These are phyloP conservation scores for Trichosporon ovoides DNA, from an alignment of 1,284 basidiomycete genomes.

Conservation along the genomic window DNA sequence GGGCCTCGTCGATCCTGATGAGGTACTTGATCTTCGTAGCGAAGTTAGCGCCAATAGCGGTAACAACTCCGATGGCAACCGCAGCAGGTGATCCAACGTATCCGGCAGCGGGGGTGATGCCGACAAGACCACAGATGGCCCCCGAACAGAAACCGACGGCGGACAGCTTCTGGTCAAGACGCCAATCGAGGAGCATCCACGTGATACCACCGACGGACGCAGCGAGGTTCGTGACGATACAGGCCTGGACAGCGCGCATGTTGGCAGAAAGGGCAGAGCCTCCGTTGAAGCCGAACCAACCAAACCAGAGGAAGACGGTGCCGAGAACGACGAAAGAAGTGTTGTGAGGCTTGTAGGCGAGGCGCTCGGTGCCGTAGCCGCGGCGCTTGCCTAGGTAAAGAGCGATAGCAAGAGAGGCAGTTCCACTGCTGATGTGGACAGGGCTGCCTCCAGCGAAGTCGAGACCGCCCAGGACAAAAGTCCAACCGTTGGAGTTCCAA, in stretches of 20 bases:
- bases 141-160: constrained; percentile 95
- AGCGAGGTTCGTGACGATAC: constrained; percentile 87
- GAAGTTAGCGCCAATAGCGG: constrained; percentile 82
- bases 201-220: constrained; percentile 81
- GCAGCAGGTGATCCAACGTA: constrained; percentile 78
- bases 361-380: constrained; percentile 86
- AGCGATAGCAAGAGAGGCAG: constrained; percentile 84
- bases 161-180: constrained; percentile 87
- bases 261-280: constrained; percentile 65
- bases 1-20: constrained; percentile 62
- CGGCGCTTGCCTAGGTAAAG: constrained; percentile 82
- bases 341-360: constrained; percentile 78
- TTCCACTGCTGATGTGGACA: constrained; percentile 86
- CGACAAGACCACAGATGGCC: constrained; percentile 76
- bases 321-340: constrained; percentile 85
- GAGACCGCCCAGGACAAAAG: constrained; percentile 67
- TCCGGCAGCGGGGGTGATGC: constrained; percentile 84
- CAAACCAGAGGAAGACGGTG: constrained; percentile 93
- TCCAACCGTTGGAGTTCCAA: constrained; percentile 89
- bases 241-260: constrained; percentile 79
- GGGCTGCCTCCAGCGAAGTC: constrained; percentile 94
- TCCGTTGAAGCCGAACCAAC: constrained; percentile 94
- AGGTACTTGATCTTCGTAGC: constrained; percentile 80
- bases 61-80: constrained; percentile 77
- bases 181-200: constrained; percentile 94